Conservation (phyloP, 495 filamentous ascomycete species). For the Viridothelium virens region DNA sequence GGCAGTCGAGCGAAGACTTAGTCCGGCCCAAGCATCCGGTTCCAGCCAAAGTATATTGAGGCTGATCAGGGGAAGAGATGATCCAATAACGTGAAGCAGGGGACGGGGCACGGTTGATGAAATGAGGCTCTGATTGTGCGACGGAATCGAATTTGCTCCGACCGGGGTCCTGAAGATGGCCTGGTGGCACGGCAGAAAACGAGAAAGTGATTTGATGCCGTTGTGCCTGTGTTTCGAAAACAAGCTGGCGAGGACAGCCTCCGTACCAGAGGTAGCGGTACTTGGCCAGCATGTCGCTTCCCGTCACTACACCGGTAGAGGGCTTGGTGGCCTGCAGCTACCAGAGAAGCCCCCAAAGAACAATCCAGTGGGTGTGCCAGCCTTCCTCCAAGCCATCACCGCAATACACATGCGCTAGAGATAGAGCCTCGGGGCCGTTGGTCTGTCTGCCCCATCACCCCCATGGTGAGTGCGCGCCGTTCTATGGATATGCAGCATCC, state of each 20-base stretch:
- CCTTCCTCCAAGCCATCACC: not conserved
- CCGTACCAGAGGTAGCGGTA: constrained; percentile 7
- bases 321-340: not conserved
- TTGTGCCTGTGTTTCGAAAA: constrained; percentile 6
- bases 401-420: not conserved
- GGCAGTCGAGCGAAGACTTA: not conserved
- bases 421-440: not conserved
- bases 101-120: not conserved
- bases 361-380: not conserved
- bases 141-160: not conserved
- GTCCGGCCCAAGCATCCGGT: constrained; percentile 4
- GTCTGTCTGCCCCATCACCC: too few relatives aligned
- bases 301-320: constrained; percentile 6
- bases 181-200: constrained; percentile 4
- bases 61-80: not conserved
- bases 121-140: constrained; percentile 5
- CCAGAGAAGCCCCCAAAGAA: not conserved
- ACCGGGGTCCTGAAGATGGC: constrained; percentile 3
- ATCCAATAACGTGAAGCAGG: constrained; percentile 1
- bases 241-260: not conserved
- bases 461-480: constrained; percentile 4
- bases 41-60: not conserved
- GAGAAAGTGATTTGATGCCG: not conserved
- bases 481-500: not conserved
- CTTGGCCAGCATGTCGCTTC: not conserved